Conservation (phyloP, 768 basidiomycete species). For the Pholiota microspora region DNA sequence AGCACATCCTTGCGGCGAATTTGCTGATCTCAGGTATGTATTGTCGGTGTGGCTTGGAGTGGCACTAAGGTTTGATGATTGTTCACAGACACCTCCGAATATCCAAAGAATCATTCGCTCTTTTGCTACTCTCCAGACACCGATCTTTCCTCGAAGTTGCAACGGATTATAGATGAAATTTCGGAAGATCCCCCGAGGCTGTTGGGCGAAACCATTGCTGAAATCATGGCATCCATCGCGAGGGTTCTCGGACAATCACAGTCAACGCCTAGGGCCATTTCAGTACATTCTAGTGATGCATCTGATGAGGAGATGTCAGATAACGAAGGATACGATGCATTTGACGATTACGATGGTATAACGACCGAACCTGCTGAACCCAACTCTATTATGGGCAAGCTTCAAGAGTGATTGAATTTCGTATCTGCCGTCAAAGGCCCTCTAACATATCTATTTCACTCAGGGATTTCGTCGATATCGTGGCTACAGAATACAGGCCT, state of each 20-base stretch:
- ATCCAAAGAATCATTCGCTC: conserved; percentile 56
- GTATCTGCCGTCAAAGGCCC: neutral
- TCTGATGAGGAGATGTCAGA: conserved; percentile 23
- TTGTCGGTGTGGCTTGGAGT: neutral
- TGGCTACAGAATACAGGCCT: conserved; percentile 55
- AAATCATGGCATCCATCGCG: conserved; percentile 37
- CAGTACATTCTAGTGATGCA: conserved; percentile 19
- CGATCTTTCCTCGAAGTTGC: conserved; percentile 37
- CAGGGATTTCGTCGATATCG: conserved; percentile 62
- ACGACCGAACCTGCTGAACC: conserved; percentile 21
- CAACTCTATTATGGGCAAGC: conserved; percentile 22
- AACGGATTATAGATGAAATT: conserved; percentile 43
- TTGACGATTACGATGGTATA: conserved; percentile 38
- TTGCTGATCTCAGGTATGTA: conserved; percentile 53
- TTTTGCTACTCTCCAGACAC: conserved; percentile 53
- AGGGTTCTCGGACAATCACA: conserved; percentile 18
- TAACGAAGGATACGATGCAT: conserved; percentile 35
- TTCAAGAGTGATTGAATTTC: conserved; percentile 28
- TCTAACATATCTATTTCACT: neutral
- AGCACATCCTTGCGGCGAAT: conserved; percentile 35
- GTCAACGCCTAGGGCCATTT: conserved; percentile 3
- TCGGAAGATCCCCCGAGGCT: conserved; percentile 38
- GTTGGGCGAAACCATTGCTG: conserved; percentile 43
- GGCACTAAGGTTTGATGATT: neutral
- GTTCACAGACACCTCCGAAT: conserved; percentile 58